Percentiles rank a stretch among this genome's conserved stretches.
phyloP scores from a whole-genome alignment of 2,329 filamentous ascomycete species.

The Dryadomyces quercivorus region DNA sequence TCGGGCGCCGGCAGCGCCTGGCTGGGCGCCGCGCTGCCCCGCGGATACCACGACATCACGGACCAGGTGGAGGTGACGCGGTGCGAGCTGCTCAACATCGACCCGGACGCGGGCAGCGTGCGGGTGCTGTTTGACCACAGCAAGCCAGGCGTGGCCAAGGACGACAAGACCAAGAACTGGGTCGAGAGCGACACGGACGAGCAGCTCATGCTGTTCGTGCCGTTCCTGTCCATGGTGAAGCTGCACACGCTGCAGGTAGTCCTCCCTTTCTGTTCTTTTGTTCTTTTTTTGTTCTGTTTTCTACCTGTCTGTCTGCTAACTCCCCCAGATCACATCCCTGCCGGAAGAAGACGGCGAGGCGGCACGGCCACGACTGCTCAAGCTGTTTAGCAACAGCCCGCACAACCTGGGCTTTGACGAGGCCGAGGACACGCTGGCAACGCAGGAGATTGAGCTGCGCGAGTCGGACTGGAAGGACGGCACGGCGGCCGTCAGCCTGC shows the following conservation, averaged over 20 bases:
- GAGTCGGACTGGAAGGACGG: slow-evolving; percentile 74
- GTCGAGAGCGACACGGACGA: slow-evolving; percentile 95
- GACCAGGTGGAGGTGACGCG: slow-evolving; percentile 67
- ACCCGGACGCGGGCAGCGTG: slow-evolving; percentile 62
- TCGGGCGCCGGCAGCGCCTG: slow-evolving; percentile 34
- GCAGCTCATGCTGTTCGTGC: slow-evolving; percentile 85
- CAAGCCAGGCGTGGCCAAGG: slow-evolving; percentile 26
- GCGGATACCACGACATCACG: slow-evolving; percentile 74
- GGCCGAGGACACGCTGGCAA: slow-evolving; percentile 72
- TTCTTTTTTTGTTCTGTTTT: not conserved
- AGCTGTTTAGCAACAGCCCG: slow-evolving; percentile 76
- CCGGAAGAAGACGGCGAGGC: slow-evolving; percentile 60
- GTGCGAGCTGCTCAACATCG: slow-evolving; percentile 78
- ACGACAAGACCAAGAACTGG: slow-evolving; percentile 58
- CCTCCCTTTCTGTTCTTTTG: too few relatives aligned
- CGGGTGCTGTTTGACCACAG: slow-evolving; percentile 54
- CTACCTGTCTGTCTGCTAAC: slow-evolving; percentile 14
- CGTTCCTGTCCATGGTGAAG: slow-evolving; percentile 80
- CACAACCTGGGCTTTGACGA: slow-evolving; percentile 93
- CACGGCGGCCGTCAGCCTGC: slow-evolving; percentile 60
- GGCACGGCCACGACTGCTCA: slow-evolving; percentile 68
- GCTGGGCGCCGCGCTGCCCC: slow-evolving; percentile 63
- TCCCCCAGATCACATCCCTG: slow-evolving; percentile 69
- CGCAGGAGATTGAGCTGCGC: slow-evolving; percentile 65
- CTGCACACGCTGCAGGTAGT: slow-evolving; percentile 70